Base-by-base conservation (phyloP, 2,329 filamentous ascomycete species). In the Colletotrichum tropicale region DNA sequence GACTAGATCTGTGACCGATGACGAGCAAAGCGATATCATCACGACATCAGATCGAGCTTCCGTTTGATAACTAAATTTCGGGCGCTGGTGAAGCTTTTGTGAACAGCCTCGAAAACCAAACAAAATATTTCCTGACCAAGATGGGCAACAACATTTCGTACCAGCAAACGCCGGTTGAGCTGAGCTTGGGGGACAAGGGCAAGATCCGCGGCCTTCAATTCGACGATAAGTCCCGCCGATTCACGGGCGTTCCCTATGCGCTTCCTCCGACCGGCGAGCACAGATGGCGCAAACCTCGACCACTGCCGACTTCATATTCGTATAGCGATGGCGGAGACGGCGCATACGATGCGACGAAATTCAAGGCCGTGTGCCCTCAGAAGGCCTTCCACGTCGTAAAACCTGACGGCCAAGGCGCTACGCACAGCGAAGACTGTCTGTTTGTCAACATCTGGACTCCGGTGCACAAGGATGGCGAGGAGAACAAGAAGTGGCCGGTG, bases 401-500 rank as follows among this genome's bases (percentile, higher is more conserved):
- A 13, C 79, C 80, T 3, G 78, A 80, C n/a, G 76, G 77, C 3
- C 80, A 77, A 10, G 75, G 77, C 3, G 79, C 81, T 6, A 68
- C 71, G 7, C 85, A 84, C 72, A 82, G 82, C 18, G 88, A 90
- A 74, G 88, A 90, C 78, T 90, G 88, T 64, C 80, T 90, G 55
- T 85, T 85, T 48, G 81, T 87, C 61, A 89, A 90, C 70, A 84
- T 89, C 74, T 90, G 87, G 86, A 85, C 85, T 0, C 88, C 88
- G 0, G 82, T 84, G 55, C 79, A 32, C 6, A 74, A 74, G 36
- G 24, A 65, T 78, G 79, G 36, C 80, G 78, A 76, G 2, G 70
- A 74, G 1, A 56, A 74, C 6, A 79, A 78, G 12, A 85, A 83
- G 66, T 83, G 85, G 9, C 85, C 84, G 3, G 84, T 86, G 32